Base-by-base conservation (phyloP, 179 eudicot species). In the Gypsophila paniculata region DNA sequence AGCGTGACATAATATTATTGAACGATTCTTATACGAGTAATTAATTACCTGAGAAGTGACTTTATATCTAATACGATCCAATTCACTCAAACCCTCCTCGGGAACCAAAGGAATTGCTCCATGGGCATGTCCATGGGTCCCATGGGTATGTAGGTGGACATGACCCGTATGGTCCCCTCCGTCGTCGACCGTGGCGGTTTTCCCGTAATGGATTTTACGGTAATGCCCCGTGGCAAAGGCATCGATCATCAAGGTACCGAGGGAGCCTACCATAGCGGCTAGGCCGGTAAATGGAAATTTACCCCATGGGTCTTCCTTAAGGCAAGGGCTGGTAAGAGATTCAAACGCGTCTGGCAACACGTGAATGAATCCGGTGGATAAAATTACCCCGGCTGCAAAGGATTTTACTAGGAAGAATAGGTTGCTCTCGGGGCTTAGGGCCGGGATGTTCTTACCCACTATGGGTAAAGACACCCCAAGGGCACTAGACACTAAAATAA, bases 311-410 rank as follows among this genome's bases (percentile, higher is more conserved):
- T 61, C 63, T 0, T 76, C 76, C 39, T 66, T 65, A 0, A 90
- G 82, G 72, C 88, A 82, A 2, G 96, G 96, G 51, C 79, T 80
- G 0, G 87, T 80, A 5, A 88, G 73, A 21, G 66, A 76, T 4
- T 72, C 71, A 26, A 88, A 86, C 0, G 89, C 91, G 11, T 86
- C 90, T 0, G 96, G 96, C 3, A 90, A 78, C 5, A 90, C 78
- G 79, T 90, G 96, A 32, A 90, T 73, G 72, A 85, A 88, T 0
- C 88, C 95, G 1, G 91, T 83, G 2, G 88, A 82, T 22, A 89
- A 68, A 42, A 89, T 89, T 3, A 89, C 90, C 14, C 96, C 96
- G 0, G 90, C 96, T 1, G 96, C 96, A 48, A 90, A 90, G 0
- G 96, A 85, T 61, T 90, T 90, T 4, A 90, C 79, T 38, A 88